phyloP scores from a whole-genome alignment of 805 yeast genomes.

The Yarrowia hollandica region DNA sequence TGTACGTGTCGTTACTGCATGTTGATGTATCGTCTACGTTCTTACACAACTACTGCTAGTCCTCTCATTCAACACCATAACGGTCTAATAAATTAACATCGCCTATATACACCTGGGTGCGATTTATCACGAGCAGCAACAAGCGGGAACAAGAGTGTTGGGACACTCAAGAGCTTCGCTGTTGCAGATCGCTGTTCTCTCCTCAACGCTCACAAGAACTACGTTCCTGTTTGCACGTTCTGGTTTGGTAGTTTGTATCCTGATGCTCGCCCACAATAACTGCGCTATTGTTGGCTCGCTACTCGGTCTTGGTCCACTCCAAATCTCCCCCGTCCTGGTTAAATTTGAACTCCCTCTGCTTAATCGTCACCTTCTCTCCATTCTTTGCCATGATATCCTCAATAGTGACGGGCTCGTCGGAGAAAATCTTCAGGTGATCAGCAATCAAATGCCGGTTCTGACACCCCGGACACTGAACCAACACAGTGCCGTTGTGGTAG shows the following conservation, averaged over 20 bases:
- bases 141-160: too few species aligned
- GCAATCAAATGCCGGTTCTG: conserved; percentile 86
- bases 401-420: conserved; percentile 73
- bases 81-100: conserved; percentile 18
- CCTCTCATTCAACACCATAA: too few species aligned
- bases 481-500: conserved; percentile 79
- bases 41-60: too few species aligned
- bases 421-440: conserved; percentile 79
- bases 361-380: conserved; percentile 72
- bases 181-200: too few species aligned
- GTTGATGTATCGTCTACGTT: too few species aligned
- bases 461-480: conserved; percentile 91
- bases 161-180: too few species aligned
- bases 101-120: conserved; percentile 14
- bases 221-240: too few species aligned
- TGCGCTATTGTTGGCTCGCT: neutral
- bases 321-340: conserved; percentile 39
- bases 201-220: too few species aligned
- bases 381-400: conserved; percentile 74
- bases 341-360: conserved; percentile 43
- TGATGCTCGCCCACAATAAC: too few species aligned
- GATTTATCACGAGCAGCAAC: too few species aligned
- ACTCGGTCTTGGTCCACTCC: conserved; percentile 36
- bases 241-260: too few species aligned
- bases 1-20: too few species aligned